phyloP scores from a whole-genome alignment of 352 stramenopile species.

The Phytopythium cucurbitacearum region DNA sequence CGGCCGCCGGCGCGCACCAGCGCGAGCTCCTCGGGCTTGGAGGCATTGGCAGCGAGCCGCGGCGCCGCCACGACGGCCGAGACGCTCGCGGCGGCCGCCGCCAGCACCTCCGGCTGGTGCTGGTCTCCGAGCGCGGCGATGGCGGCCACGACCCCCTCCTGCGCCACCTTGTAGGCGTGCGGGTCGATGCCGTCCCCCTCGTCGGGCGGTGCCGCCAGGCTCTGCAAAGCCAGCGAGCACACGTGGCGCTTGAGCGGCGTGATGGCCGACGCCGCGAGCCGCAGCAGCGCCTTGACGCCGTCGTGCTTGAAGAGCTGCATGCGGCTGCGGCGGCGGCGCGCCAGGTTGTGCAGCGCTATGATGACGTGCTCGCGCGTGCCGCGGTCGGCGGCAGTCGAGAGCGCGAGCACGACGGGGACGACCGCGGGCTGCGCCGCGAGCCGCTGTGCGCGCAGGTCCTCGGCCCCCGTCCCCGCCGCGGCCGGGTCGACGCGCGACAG shows the following conservation, averaged over 20 bases:
- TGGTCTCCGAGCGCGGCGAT: slow-evolving; percentile 57
- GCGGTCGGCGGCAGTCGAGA: slow-evolving; percentile 32
- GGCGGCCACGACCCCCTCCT: slow-evolving; percentile 63
- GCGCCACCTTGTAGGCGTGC: slow-evolving; percentile 55
- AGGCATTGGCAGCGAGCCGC: neutral
- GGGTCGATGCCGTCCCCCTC: slow-evolving; percentile 18
- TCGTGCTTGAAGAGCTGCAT: slow-evolving; percentile 72
- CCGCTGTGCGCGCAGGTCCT: slow-evolving; percentile 47
- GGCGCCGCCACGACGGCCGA: slow-evolving; percentile 9
- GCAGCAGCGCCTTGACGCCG: slow-evolving; percentile 65
- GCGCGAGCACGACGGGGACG: slow-evolving; percentile 52
- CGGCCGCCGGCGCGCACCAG: slow-evolving; percentile 22
- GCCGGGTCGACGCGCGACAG: slow-evolving; percentile 38
- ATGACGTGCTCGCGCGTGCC: slow-evolving; percentile 70
- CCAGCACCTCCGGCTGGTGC: slow-evolving; percentile 51
- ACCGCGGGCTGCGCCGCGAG: slow-evolving; percentile 43
- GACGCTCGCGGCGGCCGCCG: slow-evolving; percentile 25
- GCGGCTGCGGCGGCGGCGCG: slow-evolving; percentile 45
- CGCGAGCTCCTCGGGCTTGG: slow-evolving; percentile 12
- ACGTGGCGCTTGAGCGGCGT: slow-evolving; percentile 59
- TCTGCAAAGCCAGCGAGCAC: slow-evolving; percentile 56
- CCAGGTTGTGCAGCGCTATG: slow-evolving; percentile 64
- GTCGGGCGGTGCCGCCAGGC: slow-evolving; percentile 31
- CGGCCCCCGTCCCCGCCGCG: slow-evolving; percentile 10
- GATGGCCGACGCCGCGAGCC: slow-evolving; percentile 34